Evolutionary conservation across 768 basidiomycete species (phyloP).

Genomic region (Tylopilus rubrobrunneus): DNA sequence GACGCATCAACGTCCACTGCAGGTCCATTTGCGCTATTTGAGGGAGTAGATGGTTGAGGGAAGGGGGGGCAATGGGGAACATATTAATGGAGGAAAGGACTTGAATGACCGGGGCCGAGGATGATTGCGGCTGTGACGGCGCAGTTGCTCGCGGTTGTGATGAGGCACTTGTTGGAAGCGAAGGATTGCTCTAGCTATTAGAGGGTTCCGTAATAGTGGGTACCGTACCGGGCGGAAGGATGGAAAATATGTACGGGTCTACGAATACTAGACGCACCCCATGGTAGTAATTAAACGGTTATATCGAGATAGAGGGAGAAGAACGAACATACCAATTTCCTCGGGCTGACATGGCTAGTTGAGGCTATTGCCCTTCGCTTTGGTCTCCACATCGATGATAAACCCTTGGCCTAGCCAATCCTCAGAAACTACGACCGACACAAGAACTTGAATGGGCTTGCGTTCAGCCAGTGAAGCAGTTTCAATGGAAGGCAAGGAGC

Average conservation of each 20-base stretch:
- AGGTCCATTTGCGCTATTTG: constrained; percentile 22
- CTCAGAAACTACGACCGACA: not conserved
- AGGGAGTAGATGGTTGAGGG: constrained; percentile 27
- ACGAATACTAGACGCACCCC: constrained; percentile 51
- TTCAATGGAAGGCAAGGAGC: no score
- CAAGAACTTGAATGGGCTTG: not conserved
- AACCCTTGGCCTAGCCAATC: constrained; percentile 56
- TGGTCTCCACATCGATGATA: constrained; percentile 59
- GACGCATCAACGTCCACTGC: constrained; percentile 73
- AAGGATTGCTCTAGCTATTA: constrained; percentile 15
- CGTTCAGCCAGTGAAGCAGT: no score
- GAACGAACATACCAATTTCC: constrained; percentile 54
- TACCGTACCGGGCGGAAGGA: constrained; percentile 68
- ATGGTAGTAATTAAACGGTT: constrained; percentile 58
- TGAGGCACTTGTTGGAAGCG: constrained; percentile 10
- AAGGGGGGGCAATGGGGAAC: constrained; percentile 57
- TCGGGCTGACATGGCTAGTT: constrained; percentile 82
- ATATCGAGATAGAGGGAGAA: constrained; percentile 41
- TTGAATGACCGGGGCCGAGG: constrained; percentile 58
- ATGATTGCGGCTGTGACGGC: constrained; percentile 25
- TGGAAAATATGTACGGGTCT: constrained; percentile 73
- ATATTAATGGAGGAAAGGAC: constrained; percentile 70
- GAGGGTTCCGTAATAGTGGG: constrained; percentile 26
- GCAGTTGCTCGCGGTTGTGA: constrained; percentile 17
- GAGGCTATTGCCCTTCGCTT: constrained; percentile 47